A percentile compares a stretch with the other conserved stretches of the same genome.
These are phyloP conservation scores for Phaseolus coccineus DNA, from an alignment of 331 rosid species.

Conservation along the genomic window DNA sequence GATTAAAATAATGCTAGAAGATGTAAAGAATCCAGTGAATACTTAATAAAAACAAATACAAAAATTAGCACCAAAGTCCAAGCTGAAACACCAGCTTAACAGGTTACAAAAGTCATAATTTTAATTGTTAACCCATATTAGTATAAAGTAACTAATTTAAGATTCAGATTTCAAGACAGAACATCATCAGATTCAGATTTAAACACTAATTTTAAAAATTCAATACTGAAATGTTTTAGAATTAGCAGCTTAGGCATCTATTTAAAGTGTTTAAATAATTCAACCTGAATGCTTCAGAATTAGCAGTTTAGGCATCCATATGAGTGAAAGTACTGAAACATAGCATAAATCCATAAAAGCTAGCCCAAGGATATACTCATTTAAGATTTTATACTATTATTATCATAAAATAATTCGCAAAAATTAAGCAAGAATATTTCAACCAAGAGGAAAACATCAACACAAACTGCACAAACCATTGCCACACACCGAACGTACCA, in stretches of 20 bases:
- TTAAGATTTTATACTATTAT: too few species aligned
- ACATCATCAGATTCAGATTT: too few species aligned
- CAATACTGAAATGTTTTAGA: too few species aligned
- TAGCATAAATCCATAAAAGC: not conserved
- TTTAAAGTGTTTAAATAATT: not conserved
- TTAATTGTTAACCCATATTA: constrained; percentile 1
- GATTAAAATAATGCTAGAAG: not conserved
- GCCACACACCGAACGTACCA: too few species aligned
- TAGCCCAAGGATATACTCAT: not conserved
- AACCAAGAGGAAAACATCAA: constrained; percentile 21
- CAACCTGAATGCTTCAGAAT: not conserved
- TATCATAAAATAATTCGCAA: not conserved
- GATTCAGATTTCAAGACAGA: too few species aligned
- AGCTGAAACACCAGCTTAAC: not conserved
- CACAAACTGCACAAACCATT: not conserved
- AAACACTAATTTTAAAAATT: too few species aligned
- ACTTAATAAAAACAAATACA: not conserved
- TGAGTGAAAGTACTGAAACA: not conserved
- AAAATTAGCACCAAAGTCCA: not conserved
- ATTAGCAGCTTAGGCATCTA: too few species aligned
- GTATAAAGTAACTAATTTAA: not conserved
- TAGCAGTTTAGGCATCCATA: not conserved
- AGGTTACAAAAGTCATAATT: not conserved
- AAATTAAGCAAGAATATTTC: not conserved
- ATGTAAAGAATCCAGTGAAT: constrained; percentile 19